These are phyloP conservation scores for Akanthomyces uredinophilus DNA, from an alignment of 2,329 filamentous ascomycete genomes.

Conservation along the genomic window DNA sequence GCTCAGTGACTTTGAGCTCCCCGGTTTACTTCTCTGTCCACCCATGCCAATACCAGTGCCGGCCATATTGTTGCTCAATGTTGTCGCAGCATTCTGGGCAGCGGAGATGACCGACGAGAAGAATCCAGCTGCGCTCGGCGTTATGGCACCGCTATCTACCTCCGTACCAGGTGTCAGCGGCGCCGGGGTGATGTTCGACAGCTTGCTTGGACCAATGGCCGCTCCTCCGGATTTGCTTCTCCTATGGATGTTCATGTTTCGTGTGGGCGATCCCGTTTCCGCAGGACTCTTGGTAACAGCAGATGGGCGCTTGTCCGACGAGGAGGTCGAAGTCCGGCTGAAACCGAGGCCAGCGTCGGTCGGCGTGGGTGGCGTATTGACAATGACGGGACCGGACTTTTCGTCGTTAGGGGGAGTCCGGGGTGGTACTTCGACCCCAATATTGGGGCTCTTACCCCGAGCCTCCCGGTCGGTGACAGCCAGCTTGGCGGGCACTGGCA, in stretches of 20 bases:
- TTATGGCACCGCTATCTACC: conserved; percentile 56
- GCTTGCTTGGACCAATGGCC: conserved; percentile 70
- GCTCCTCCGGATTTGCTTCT: conserved; percentile 49
- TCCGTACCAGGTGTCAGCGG: conserved; percentile 67
- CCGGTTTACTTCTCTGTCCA: conserved; percentile 22
- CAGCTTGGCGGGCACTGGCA: conserved; percentile 27
- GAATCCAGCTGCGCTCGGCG: conserved; percentile 63
- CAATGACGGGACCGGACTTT: conserved; percentile 48
- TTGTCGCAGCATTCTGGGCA: conserved; percentile 84
- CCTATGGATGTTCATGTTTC: conserved; percentile 67
- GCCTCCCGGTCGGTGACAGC: conserved; percentile 25
- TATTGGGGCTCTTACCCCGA: conserved; percentile 23
- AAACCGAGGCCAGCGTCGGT: conserved; percentile 36
- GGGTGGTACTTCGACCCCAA: conserved; percentile 34
- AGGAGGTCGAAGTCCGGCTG: conserved; percentile 20
- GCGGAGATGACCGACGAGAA: conserved; percentile 92
- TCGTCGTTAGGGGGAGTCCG: conserved; percentile 45
- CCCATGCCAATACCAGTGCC: conserved; percentile 56
- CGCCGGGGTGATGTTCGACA: conserved; percentile 68
- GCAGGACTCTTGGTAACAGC: conserved; percentile 26
- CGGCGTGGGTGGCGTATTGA: conserved; percentile 63
- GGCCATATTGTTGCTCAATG: conserved; percentile 67
- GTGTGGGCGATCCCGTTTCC: conserved; percentile 58
- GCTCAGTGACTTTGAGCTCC: conserved; percentile 22
- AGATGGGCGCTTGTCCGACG: conserved; percentile 26